Evolutionary conservation across 768 basidiomycete genomes (phyloP).

Genomic region (Panus rudis): DNA sequence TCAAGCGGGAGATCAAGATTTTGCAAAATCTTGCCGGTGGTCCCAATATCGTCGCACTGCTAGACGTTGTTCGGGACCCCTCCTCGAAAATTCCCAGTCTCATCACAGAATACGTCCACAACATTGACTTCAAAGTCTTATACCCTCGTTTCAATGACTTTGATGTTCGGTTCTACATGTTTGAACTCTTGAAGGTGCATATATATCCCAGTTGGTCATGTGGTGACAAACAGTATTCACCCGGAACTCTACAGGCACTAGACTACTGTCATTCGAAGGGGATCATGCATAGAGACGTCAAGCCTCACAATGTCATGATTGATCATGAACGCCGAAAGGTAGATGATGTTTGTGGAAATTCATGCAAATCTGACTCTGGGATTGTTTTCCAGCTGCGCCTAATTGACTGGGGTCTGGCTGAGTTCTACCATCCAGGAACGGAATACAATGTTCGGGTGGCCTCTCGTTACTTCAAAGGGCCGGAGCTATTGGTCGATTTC

Average conservation of each 20-base stretch:
- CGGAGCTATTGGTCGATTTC: constrained; percentile 93
- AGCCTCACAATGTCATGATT: constrained; percentile 99
- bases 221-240: constrained; percentile 6
- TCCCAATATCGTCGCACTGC: constrained; percentile 86
- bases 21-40: constrained; percentile 94
- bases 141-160: constrained; percentile 94
- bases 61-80: constrained; percentile 95
- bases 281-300: constrained; percentile 98
- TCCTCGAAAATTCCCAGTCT: constrained; percentile 95
- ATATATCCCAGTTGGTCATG: too few species aligned
- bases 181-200: constrained; percentile 91
- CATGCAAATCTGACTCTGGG: background rate
- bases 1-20: constrained; percentile 98
- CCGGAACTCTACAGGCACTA: constrained; percentile 52
- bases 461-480: constrained; percentile 96
- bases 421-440: constrained; percentile 96
- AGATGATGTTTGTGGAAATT: constrained; percentile 5
- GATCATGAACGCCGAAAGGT: constrained; percentile 96
- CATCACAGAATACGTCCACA: constrained; percentile 97
- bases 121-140: constrained; percentile 93
- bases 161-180: constrained; percentile 95
- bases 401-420: constrained; percentile 98
- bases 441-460: constrained; percentile 98
- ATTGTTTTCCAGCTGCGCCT: constrained; percentile 61
- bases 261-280: constrained; percentile 98